These are phyloP conservation scores for Alternaria panax DNA, from an alignment of 2,329 filamentous ascomycete genomes.

Conservation along the genomic window DNA sequence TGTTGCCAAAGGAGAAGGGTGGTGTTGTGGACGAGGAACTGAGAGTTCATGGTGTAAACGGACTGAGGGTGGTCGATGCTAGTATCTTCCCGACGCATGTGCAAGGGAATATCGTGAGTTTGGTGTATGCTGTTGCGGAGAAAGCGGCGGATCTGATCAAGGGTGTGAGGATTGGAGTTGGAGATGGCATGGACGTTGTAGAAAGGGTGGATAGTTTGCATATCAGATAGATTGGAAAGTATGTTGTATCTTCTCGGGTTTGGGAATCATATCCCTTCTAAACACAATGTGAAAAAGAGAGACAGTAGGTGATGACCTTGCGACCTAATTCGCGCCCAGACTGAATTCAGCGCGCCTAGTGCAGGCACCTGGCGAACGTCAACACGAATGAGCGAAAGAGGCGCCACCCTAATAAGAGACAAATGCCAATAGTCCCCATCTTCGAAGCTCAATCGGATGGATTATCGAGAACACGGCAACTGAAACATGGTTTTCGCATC, in stretches of 20 bases:
- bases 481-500: conserved; percentile 1
- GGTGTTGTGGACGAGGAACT: conserved; percentile 42
- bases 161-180: conserved; percentile 7
- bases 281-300: not conserved
- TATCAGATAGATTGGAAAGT: not conserved
- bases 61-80: conserved; percentile 40
- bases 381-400: not conserved
- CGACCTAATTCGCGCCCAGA: not conserved
- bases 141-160: conserved; percentile 36
- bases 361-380: not conserved
- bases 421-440: not conserved
- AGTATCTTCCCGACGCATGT: conserved; percentile 36
- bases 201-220: not conserved
- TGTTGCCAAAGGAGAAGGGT: conserved; percentile 38
- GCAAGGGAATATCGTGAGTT: conserved; percentile 26
- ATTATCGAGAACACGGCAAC: not conserved
- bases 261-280: not conserved
- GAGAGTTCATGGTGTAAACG: conserved; percentile 39
- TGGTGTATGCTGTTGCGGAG: conserved; percentile 39
- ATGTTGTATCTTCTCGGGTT: not conserved
- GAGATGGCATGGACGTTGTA: not conserved
- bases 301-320: not conserved
- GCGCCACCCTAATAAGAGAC: not conserved
- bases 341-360: not conserved
- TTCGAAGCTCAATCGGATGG: no score